Base-by-base conservation (phyloP, 2,329 filamentous ascomycete genomes). In the Bretziella fagacearum region DNA sequence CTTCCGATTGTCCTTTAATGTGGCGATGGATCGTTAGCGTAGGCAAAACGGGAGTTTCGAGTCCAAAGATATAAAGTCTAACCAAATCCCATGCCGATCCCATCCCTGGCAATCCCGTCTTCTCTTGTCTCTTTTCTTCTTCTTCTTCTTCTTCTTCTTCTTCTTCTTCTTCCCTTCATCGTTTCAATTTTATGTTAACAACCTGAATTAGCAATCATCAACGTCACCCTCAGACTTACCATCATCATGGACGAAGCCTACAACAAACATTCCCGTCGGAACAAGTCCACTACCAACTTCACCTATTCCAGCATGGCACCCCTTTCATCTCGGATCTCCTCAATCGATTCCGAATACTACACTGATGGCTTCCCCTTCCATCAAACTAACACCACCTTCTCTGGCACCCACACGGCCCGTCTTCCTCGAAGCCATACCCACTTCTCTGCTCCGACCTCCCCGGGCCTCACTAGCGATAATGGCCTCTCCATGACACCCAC, bases 291-390 rank as follows among this genome's bases (percentile, higher is more conserved):
- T 18, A 67, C 67, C 23, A 71, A 68, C 42, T 70, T 59, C 63
- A 78, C 52, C 71, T 72, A 55, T 70, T 78, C 50, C 69, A 23
- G 71, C 11, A 73, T 80, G 50, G 76, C 73, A n/a, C 77, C 77
- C 23, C 62, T 81, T 47, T 79, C 76, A 20, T 67, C 70, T 44
- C 73, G 71, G 56, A 65, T 80, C 6, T 74, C 76, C 35, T 62
- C 78, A 49, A 63, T 67, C 51, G 73, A 77, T 8, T 11, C 29
- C n/a, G 45, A 49, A 17, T 3, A 23, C 46, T 43, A 27, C 37
- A 27, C 20, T 11, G 46, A 47, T 6, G 35, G 47, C 1, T 48
- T 48, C 32, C 32, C 46, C 6, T 48, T 48, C 35, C 20, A 17
- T 11, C 15, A 44, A 6, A 32, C 41, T 25, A 20, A 30, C 15